Evolutionary conservation across 2,329 filamentous ascomycete species (phyloP).

Genomic region (Chalaropsis ovoidea): DNA sequence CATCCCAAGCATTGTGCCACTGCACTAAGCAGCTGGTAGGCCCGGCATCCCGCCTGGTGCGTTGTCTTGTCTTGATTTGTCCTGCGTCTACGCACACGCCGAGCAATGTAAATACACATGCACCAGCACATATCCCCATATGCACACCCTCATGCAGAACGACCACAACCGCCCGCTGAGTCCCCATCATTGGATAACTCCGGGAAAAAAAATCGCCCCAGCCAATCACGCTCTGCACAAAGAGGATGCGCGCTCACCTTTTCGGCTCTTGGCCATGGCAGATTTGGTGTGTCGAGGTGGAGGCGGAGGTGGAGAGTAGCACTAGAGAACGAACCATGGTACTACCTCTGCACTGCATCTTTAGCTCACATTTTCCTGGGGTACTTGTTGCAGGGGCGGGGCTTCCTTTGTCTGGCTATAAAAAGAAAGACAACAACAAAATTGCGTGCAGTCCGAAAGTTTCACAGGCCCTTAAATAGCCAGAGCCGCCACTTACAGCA

Average conservation of each 20-base stretch:
- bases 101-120: not conserved
- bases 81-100: not conserved
- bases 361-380: not conserved
- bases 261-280: constrained; percentile 4
- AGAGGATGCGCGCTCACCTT: not conserved
- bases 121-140: not conserved
- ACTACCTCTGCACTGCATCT: not conserved
- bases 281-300: not conserved
- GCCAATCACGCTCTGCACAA: not conserved
- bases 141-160: not conserved
- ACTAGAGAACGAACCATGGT: too few species aligned
- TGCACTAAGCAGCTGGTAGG: not conserved
- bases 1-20: too few species aligned
- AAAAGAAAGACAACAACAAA: not conserved
- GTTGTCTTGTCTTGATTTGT: not conserved
- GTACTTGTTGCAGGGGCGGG: not conserved
- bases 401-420: not conserved
- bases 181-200: not conserved
- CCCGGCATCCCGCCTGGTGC: not conserved
- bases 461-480: too few species aligned
- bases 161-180: not conserved
- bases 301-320: not conserved
- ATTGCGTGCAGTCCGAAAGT: too few species aligned
- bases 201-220: not conserved
- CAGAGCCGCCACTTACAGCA: not conserved